phyloP scores from a whole-genome alignment of 2,329 filamentous ascomycete genomes.

The Diatrype stigma region DNA sequence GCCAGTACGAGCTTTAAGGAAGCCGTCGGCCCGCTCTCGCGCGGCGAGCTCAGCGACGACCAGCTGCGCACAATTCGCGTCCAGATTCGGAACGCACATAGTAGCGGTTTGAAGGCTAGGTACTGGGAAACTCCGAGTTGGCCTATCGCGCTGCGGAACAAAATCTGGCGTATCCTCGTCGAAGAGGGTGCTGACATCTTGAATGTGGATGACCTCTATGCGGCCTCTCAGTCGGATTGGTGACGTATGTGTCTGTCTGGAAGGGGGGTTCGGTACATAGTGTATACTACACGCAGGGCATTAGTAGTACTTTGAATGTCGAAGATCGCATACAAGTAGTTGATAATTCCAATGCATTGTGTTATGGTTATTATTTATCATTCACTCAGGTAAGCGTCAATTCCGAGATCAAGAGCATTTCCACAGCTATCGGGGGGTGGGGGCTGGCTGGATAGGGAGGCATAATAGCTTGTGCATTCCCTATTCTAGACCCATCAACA shows the following conservation, averaged over 20 bases:
- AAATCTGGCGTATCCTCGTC: constrained; percentile 52
- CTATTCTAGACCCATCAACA: too few species aligned
- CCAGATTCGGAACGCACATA: constrained; percentile 40
- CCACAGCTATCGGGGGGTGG: too few species aligned
- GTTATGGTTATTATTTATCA: neutral
- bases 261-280: too few species aligned
- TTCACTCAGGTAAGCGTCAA: too few species aligned
- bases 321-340: neutral
- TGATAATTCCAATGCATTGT: neutral
- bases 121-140: constrained; percentile 60
- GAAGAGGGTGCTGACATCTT: constrained; percentile 57
- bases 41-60: constrained; percentile 31
- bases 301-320: too few species aligned
- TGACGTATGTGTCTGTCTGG: neutral
- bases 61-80: constrained; percentile 39
- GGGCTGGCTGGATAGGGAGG: too few species aligned
- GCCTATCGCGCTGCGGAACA: constrained; percentile 50
- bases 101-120: constrained; percentile 49
- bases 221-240: neutral
- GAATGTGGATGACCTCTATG: constrained; percentile 55
- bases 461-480: neutral
- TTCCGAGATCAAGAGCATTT: too few species aligned
- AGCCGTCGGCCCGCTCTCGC: constrained; percentile 44
- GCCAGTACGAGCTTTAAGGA: constrained; percentile 50
- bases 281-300: too few species aligned